Evolutionary conservation across 2,329 filamentous ascomycete species (phyloP), one percentile per base, ranked within the genome.

Genomic region (Cladosporium sp.): DNA sequence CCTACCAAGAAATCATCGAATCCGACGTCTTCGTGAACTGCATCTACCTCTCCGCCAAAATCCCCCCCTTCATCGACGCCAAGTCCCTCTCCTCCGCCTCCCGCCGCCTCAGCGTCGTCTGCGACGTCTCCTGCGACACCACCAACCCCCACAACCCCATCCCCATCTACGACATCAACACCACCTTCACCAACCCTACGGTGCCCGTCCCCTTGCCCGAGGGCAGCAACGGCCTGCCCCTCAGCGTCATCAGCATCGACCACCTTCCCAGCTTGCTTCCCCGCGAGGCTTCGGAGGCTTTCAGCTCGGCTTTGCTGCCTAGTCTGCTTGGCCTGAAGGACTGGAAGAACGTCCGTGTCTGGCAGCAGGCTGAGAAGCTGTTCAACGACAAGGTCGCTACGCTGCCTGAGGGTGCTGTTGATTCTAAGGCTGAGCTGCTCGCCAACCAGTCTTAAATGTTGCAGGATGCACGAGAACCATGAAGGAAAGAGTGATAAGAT

Each of bases 171-270:
- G 77, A 78, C 58, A 82, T 86, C 65, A 87, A 88, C 69, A 95
- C 87, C 41, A 93, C 89, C 18, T 96, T 96, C 66, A 81, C 83
- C 65, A 83, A 87, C 65, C 92, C 91, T n/a, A 95, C 89, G 1
- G 84, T 95, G 0, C 78, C 83, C 1, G 86, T 93, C 19, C 73
- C 81, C 29, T 82, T 77, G 56, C 80, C 72, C 62, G 71, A 76
- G 49, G 72, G 73, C 47, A 78, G 82, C 0, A 63, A 57, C 38
- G 56, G 60, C n/a, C 33, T 64, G 18, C 78, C 79, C 7, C 72
- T 95, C 50, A 84, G 80, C 41, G 87, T 96, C 59, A 95, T 96
- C 69, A 86, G 83, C 67, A 93, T 94, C 62, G 88, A 94, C 69
- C 88, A 94, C 65, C 77, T 94, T 46, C 88, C 89, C 3, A 86